These are phyloP conservation scores for Psophocarpus tetragonolobus DNA, from an alignment of 306 rosid species.

Conservation along the genomic window DNA sequence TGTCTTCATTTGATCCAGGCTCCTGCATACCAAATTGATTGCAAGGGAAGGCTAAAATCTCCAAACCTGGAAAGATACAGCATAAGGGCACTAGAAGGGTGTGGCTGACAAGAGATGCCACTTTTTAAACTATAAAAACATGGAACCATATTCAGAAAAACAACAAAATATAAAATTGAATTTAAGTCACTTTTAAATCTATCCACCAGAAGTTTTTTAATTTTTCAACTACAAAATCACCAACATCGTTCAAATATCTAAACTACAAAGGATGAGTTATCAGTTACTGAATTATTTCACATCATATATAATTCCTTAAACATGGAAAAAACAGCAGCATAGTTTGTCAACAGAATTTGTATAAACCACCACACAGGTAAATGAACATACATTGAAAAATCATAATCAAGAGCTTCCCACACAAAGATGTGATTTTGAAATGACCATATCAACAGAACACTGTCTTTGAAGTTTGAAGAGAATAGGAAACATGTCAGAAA, in stretches of 20 bases:
- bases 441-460: background rate
- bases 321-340: background rate
- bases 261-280: background rate
- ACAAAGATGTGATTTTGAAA: background rate
- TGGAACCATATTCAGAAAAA: background rate
- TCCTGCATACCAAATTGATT: conserved; percentile 98
- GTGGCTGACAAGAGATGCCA: conserved; percentile 26
- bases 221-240: background rate
- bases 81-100: conserved; percentile 6
- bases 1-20: conserved; percentile 90
- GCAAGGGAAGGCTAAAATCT: conserved; percentile 96
- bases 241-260: conserved; percentile 1
- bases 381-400: background rate
- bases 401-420: background rate
- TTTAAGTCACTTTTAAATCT: conserved; percentile 16
- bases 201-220: background rate
- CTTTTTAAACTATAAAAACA: conserved; percentile 14
- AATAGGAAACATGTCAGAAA: background rate
- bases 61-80: conserved; percentile 65
- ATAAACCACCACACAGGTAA: conserved; percentile 21
- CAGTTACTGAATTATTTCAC: background rate
- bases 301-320: background rate
- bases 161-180: conserved; percentile 2
- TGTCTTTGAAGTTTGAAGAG: background rate
- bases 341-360: background rate